Evolutionary conservation across 2,329 filamentous ascomycete species (phyloP), one percentile per base, ranked within the genome.

Genomic region (Tolypocladium cylindrosporum): DNA sequence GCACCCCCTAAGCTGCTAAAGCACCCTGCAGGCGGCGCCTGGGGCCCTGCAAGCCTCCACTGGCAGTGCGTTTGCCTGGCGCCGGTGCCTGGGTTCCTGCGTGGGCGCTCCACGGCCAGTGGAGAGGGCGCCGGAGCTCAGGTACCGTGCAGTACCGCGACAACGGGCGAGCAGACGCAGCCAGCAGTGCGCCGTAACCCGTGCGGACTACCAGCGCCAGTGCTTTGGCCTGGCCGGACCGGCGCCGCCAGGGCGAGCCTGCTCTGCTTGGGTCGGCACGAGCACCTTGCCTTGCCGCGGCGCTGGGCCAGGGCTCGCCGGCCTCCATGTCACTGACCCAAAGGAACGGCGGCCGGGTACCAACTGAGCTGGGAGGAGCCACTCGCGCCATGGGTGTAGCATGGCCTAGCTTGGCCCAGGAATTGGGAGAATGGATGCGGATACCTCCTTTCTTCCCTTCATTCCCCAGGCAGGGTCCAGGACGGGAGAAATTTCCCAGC

Each of bases 381-480:
- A 55, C 24, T 43, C 31, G 54, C 54, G 54, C 43, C 54, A 55
- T n/a, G 54, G 54, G 54, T 42, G 54, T 34, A 21, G 39, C 54
- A 42, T 55, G 39, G 54, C 54, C 19, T 34, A 19, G 48, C 48
- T 36, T 13, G 45, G 48, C 48, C 31, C 10, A 36, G 45, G 45
- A 50, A 50, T 50, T 50, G 45, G 45, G 45, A 50, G 51, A 40
- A 31, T 19, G 36, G 52, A 11, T 40, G 39, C 36, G 53, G 39
- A 43, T 55, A 21, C 55, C 34, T 57, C 37, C 54, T 56, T 55
- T 54, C 24, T 53, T 43, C 21, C 53, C 36, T 59, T 57, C 48
- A 54, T 59, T 60, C 41, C 55, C 58, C 55, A 56, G 54, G 34
- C 55, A 60, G 43, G 56, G 59, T 43, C 58, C 53, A 57, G 57